These are phyloP conservation scores for Aegilops sharonensis DNA, from an alignment of 176 grass and related monocot genomes.

Conservation along the genomic window DNA sequence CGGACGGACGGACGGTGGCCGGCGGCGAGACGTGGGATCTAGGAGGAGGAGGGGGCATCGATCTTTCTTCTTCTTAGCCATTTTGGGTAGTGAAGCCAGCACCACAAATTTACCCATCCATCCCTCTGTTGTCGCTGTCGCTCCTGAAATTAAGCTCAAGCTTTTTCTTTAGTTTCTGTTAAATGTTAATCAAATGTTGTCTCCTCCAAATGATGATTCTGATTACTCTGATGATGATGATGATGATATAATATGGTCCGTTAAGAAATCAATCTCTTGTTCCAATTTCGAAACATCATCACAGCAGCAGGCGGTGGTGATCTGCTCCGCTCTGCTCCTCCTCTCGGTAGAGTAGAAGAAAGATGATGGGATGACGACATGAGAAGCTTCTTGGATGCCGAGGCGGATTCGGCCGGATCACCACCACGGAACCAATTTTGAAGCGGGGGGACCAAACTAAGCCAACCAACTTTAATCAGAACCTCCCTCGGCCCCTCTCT, in stretches of 20 bases:
- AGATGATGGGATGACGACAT: background rate
- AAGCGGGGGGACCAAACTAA: background rate
- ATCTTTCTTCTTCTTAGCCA: conserved; percentile 17
- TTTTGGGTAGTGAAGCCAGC: conserved; percentile 50
- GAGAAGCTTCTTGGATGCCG: conserved; percentile 30
- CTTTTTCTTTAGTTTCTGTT: background rate
- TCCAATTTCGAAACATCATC: background rate
- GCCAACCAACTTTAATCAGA: conserved; percentile 12
- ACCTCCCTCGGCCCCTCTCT: no score
- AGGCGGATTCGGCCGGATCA: background rate
- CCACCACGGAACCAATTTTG: conserved; percentile 38
- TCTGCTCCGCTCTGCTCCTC: background rate
- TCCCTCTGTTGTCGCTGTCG: background rate
- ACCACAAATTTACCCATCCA: conserved; percentile 20
- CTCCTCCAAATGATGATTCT: conserved; percentile 31
- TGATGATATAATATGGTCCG: conserved; percentile 34
- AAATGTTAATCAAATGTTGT: conserved; percentile 26
- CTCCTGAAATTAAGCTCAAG: conserved; percentile 17
- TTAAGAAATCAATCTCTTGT: conserved; percentile 11
- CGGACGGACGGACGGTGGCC: conserved; percentile 15
- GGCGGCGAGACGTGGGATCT: conserved; percentile 54
- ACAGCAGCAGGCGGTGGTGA: conserved; percentile 9
- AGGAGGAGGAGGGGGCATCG: background rate
- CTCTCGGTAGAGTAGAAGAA: background rate
- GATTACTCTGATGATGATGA: conserved; percentile 5